Conservation (phyloP, 1,284 basidiomycete species). For the Erythrobasidium hasegawianum region DNA sequence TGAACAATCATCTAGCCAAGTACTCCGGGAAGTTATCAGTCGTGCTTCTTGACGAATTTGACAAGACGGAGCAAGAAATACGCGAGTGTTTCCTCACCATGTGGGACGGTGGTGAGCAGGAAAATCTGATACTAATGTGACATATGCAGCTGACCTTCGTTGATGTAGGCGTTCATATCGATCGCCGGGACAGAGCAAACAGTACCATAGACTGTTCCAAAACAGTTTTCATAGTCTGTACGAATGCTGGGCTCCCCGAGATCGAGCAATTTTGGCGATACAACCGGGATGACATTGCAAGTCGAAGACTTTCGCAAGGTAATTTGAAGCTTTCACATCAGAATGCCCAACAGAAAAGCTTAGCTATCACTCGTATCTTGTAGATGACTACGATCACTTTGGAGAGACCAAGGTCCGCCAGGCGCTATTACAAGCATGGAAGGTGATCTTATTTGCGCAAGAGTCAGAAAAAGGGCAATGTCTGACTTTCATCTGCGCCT, state of each 20-base stretch:
- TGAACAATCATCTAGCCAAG: slow-evolving; percentile 1
- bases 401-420: background rate
- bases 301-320: background rate
- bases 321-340: too few relatives aligned
- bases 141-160: too few relatives aligned
- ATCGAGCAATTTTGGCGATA: background rate
- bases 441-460: too few relatives aligned
- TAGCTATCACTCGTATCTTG: too few relatives aligned
- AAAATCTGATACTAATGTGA: too few relatives aligned
- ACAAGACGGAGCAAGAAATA: background rate
- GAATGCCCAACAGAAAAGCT: too few relatives aligned
- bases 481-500: too few relatives aligned
- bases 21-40: background rate
- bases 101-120: background rate
- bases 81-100: background rate
- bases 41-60: background rate
- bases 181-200: slow-evolving; percentile 2
- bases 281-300: background rate
- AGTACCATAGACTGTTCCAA: background rate
- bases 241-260: background rate
- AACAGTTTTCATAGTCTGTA: background rate
- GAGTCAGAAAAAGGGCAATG: too few relatives aligned
- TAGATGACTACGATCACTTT: background rate
- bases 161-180: background rate
- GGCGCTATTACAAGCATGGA: background rate